Base-by-base conservation (phyloP, 2,329 filamentous ascomycete species). In the Paraphaeosphaeria sporulosa region DNA sequence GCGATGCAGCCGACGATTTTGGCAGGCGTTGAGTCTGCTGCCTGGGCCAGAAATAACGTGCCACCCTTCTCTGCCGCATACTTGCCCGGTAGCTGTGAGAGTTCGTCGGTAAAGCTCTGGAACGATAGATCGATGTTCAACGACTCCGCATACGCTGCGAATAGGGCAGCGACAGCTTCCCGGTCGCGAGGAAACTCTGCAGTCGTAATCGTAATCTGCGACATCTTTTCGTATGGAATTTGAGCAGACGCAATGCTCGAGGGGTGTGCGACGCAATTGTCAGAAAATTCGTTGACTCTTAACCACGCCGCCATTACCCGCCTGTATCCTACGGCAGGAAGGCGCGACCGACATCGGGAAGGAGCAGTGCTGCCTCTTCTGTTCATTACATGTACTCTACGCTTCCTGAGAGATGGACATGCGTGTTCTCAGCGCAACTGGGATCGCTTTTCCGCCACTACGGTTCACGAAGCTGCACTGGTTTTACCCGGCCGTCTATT, bases 71-170 rank as follows among this genome's bases (percentile, higher is more conserved):
- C 72, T 4, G 76, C 70, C 0, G 79, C 71, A 69, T 88, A 88
- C 68, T 83, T 83, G 1, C 85, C 86, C 0, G 86, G 86, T 17
- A 89, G 73, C 9, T 71, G 76, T 7, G 79, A 74, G 21, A 89
- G 76, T 69, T 89, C 86, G 10, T 77, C 68, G 10, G 78, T 68
- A 72, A 87, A 88, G 60, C 80, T 77, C 71, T 89, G 86, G 67
- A 86, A 89, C 12, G 80, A 78, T 38, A 88, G 83, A 64, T 86
- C 85, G 54, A 88, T 79, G 21, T 78, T 77, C 1, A 88, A 76
- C 1, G 80, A 78, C 23, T 69, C 53, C 7, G 78, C 75, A 64
- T 81, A 82, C 42, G 69, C 74, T 46, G 69, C 67, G 65, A 82
- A 82, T 23, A 82, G 72, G 17, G 53, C 44, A 13, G 56, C 64